phyloP scores from a whole-genome alignment of 179 eudicot species.

The Amaranthus tricolor region DNA sequence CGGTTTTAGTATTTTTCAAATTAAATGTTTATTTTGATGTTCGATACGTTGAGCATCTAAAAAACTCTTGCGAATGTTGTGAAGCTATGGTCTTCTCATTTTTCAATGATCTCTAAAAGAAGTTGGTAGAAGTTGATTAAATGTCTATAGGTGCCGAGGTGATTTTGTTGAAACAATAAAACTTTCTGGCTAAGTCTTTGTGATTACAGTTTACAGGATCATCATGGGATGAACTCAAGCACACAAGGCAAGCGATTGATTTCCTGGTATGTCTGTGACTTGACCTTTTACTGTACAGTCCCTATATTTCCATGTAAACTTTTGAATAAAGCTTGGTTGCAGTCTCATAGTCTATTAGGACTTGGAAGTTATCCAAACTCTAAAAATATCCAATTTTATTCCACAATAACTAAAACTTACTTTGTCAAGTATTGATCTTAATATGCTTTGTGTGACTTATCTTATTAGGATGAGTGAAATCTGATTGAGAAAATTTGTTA shows the following conservation, averaged over 20 bases:
- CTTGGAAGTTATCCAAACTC: not conserved
- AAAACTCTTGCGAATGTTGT: conserved; percentile 1
- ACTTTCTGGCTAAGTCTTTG: conserved; percentile 11
- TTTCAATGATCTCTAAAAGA: not conserved
- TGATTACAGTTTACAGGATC: conserved; percentile 61
- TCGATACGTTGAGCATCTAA: not conserved
- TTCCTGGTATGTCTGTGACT: conserved; percentile 59
- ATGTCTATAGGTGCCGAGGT: not conserved
- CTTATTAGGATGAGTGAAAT: too few species aligned
- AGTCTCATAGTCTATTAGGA: not conserved
- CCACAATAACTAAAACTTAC: not conserved
- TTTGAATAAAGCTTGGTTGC: not conserved
- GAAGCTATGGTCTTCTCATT: not conserved
- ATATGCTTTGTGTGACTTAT: too few species aligned
- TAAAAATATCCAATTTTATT: not conserved
- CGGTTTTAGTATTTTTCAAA: conserved; percentile 2
- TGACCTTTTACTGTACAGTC: conserved; percentile 6
- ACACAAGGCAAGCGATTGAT: conserved; percentile 67
- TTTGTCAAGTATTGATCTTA: not conserved
- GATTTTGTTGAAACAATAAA: not conserved
- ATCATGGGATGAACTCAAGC: conserved; percentile 78
- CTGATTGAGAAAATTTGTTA: too few species aligned
- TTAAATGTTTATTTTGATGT: not conserved
- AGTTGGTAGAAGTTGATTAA: not conserved
- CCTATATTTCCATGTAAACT: conserved; percentile 3